These are phyloP conservation scores for Acacia concinna DNA, from an alignment of 331 rosid genomes.

Conservation along the genomic window DNA sequence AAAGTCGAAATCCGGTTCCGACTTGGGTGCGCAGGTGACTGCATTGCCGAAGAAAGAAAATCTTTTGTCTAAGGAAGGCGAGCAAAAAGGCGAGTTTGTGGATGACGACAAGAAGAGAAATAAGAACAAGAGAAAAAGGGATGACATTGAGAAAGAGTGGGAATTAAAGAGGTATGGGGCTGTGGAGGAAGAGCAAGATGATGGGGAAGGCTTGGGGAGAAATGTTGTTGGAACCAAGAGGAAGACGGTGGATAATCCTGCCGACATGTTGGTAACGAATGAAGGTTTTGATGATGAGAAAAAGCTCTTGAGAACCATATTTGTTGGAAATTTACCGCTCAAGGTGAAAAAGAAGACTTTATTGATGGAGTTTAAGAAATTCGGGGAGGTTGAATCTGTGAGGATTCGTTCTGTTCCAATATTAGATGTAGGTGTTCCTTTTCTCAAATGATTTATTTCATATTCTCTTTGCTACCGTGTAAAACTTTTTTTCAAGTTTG, in stretches of 20 bases:
- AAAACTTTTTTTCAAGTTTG: neutral
- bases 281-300: constrained; percentile 87
- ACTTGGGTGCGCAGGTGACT: constrained; percentile 1
- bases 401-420: constrained; percentile 92
- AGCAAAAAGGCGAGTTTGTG: neutral
- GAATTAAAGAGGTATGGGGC: constrained; percentile 73
- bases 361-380: constrained; percentile 66
- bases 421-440: constrained; percentile 64
- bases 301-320: constrained; percentile 86
- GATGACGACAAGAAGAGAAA: constrained; percentile 26
- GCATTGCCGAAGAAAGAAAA: neutral
- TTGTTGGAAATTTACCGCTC: constrained; percentile 86
- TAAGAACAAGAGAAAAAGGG: constrained; percentile 84
- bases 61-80: neutral
- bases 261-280: constrained; percentile 68
- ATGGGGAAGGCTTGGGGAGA: constrained; percentile 30
- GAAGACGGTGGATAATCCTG: constrained; percentile 66
- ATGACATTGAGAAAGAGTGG: constrained; percentile 80
- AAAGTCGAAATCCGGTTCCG: constrained; percentile 35
- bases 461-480: neutral
- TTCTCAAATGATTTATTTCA: neutral
- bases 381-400: constrained; percentile 91
- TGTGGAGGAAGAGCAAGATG: constrained; percentile 30
- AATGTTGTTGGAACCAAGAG: constrained; percentile 73
- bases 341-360: constrained; percentile 76